These are phyloP conservation scores for Epichloe brachyelytri DNA, from an alignment of 2,329 filamentous ascomycete species.

Conservation along the genomic window DNA sequence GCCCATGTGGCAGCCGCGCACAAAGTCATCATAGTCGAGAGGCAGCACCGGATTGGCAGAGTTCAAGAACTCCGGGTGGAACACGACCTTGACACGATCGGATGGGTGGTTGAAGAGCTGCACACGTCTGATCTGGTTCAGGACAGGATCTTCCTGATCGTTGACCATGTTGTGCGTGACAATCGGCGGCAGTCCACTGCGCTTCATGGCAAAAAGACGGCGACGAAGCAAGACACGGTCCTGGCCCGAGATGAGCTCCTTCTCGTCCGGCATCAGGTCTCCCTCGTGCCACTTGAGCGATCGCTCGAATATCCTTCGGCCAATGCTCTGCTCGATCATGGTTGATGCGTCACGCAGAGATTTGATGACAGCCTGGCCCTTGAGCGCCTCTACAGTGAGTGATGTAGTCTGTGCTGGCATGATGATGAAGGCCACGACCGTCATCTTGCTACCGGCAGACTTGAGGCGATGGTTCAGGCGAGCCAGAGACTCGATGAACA, in stretches of 20 bases:
- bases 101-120: slow-evolving; percentile 93
- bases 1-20: slow-evolving; percentile 89
- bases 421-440: slow-evolving; percentile 94
- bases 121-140: slow-evolving; percentile 91
- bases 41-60: slow-evolving; percentile 90
- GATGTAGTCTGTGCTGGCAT: slow-evolving; percentile 96
- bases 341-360: slow-evolving; percentile 86
- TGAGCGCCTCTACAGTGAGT: slow-evolving; percentile 86
- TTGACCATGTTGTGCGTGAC: slow-evolving; percentile 99
- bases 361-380: slow-evolving; percentile 95
- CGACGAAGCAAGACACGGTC: slow-evolving; percentile 88
- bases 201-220: slow-evolving; percentile 92
- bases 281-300: slow-evolving; percentile 94
- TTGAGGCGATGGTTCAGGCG: slow-evolving; percentile 92
- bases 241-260: slow-evolving; percentile 82
- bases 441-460: slow-evolving; percentile 71
- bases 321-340: slow-evolving; percentile 84
- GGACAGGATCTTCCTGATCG: slow-evolving; percentile 80
- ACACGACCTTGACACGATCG: slow-evolving; percentile 93
- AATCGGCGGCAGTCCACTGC: slow-evolving; percentile 78
- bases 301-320: slow-evolving; percentile 86
- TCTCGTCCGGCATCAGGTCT: slow-evolving; percentile 85
- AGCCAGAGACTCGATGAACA: slow-evolving; percentile 96
- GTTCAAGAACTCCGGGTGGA: slow-evolving; percentile 96
- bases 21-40: slow-evolving; percentile 96